These are phyloP conservation scores for Candida labiduridarum DNA, from an alignment of 1,139 yeast genomes.

Conservation along the genomic window DNA sequence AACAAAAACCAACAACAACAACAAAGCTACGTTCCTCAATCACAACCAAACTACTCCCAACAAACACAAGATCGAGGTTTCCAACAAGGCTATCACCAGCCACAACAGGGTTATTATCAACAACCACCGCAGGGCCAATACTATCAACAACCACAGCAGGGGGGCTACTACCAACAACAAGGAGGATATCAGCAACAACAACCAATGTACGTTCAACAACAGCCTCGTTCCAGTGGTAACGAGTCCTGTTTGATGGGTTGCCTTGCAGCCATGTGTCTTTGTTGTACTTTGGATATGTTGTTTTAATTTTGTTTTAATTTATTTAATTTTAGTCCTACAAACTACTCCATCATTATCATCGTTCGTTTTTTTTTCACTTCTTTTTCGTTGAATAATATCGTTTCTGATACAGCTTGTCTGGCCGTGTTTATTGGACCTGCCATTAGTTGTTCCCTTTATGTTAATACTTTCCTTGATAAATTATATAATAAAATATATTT, in stretches of 20 bases:
- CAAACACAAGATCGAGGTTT: conserved; percentile 36
- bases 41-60: conserved; percentile 36
- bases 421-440: too few species aligned
- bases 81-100: conserved; percentile 36
- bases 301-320: conserved; percentile 36
- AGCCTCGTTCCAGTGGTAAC: conserved; percentile 35
- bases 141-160: conserved; percentile 23
- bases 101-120: conserved; percentile 18
- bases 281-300: conserved; percentile 71
- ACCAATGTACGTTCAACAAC: conserved; percentile 67
- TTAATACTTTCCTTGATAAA: too few species aligned
- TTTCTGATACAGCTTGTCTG: too few species aligned
- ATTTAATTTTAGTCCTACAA: background rate
- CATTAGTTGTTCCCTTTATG: too few species aligned
- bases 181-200: conserved; percentile 41
- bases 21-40: conserved; percentile 30
- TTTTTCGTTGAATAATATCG: background rate
- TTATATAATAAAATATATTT: too few species aligned
- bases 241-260: conserved; percentile 68
- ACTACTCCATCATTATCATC: too few species aligned
- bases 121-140: conserved; percentile 24
- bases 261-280: conserved; percentile 71
- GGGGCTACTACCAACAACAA: conserved; percentile 21
- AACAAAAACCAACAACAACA: conserved; percentile 8
- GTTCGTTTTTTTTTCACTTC: background rate